phyloP scores from a whole-genome alignment of 176 grass and related monocot species.

The Eleusine indica region DNA sequence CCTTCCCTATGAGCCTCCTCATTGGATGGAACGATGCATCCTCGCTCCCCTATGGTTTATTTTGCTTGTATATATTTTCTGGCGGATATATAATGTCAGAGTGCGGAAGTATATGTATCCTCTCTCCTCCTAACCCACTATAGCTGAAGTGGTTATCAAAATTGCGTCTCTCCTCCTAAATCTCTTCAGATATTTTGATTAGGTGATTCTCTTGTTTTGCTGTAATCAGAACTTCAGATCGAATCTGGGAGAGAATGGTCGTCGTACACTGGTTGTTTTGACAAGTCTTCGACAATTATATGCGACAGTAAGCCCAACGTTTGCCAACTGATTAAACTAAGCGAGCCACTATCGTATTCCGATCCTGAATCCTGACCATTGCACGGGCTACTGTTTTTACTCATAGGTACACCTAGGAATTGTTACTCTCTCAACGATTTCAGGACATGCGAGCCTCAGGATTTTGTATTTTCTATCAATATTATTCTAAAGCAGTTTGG shows the following conservation, averaged over 20 bases:
- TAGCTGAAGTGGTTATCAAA: too few relatives aligned
- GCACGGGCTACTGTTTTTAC: neutral
- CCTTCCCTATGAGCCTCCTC: slow-evolving; percentile 41
- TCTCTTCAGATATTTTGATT: too few relatives aligned
- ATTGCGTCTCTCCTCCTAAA: neutral
- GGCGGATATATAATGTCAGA: too few relatives aligned
- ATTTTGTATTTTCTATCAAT: too few relatives aligned
- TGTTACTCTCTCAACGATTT: too few relatives aligned
- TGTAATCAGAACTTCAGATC: too few relatives aligned
- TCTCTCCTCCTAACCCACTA: too few relatives aligned
- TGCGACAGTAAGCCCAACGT: slow-evolving; percentile 12
- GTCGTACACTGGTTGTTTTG: neutral
- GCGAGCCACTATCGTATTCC: neutral
- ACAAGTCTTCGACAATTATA: neutral
- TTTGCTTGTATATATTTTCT: neutral
- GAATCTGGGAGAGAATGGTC: neutral
- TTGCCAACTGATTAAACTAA: slow-evolving; percentile 13
- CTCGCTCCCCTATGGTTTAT: neutral
- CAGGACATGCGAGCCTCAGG: too few relatives aligned
- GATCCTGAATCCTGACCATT: neutral
- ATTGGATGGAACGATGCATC: slow-evolving; percentile 25
- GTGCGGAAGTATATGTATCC: too few relatives aligned
- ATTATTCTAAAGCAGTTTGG: too few relatives aligned
- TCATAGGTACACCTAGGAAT: neutral
- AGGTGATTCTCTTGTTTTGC: too few relatives aligned